Base-by-base conservation (phyloP, 2,329 filamentous ascomycete genomes). In the Cadophora sp. region DNA sequence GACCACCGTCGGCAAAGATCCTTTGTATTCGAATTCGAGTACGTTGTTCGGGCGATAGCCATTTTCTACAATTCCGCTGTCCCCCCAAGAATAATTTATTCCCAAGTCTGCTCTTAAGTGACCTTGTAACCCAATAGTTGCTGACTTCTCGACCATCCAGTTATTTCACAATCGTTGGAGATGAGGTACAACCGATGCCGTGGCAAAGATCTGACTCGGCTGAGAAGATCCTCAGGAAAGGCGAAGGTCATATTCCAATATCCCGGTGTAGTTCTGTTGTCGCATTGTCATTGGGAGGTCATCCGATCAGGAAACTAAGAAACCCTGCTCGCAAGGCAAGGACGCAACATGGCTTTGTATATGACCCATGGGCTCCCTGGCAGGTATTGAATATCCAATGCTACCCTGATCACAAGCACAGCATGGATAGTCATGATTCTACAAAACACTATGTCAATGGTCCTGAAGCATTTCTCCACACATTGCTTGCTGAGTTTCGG, bases 21-120 rank as follows among this genome's bases (percentile, higher is more conserved):
- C 8, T 88, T 89, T 74, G 83, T 88, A 70, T 89, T 90, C 74
- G 85, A 82, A 50, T 89, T 90, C 74, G 88, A 89, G 27, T 30
- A 30, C 27, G 27, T 30, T 30, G 27, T 6, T 30, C 27, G 27
- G 27, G 27, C 27, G 27, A 30, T 30, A 30, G 27, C 27, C 27
- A 30, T 30, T 30, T 30, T 6, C 27, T 30, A 30, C 27, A 30
- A 4, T 30, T 30, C 6, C 27, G 27, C 27, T 30, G 27, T 30
- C 27, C 27, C 27, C 27, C 27, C 27, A 30, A 30, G 27, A 30
- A 30, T 30, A 30, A 30, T 30, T 30, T 30, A 30, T 30, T 30
- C 27, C 27, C 27, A 30, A 30, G 27, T 30, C 27, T 30, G 27
- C 6, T 30, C 6, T 30, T 30, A 30, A 30, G 6, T 30, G 27